phyloP scores from a whole-genome alignment of 2,329 filamentous ascomycete genomes.

The Botrytis pseudocinerea region DNA sequence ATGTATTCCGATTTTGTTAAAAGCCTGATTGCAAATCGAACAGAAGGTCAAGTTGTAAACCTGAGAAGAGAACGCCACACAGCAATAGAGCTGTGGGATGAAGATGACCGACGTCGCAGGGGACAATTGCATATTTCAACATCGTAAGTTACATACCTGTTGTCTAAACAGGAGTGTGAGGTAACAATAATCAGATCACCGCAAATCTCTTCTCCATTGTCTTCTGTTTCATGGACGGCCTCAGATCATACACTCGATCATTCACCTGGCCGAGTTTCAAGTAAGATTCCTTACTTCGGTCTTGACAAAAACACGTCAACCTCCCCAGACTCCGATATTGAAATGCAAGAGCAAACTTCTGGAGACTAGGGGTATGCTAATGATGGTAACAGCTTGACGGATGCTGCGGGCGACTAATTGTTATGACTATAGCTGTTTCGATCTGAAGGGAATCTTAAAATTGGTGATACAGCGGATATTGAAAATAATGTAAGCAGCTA shows the following conservation, averaged over 20 bases:
- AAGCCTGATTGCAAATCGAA: slow-evolving; percentile 26
- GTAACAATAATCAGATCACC: slow-evolving; percentile 2
- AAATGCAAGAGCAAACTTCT: not conserved
- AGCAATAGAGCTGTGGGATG: slow-evolving; percentile 32
- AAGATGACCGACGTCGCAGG: slow-evolving; percentile 22
- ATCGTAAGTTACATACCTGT: slow-evolving; percentile 11
- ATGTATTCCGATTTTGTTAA: slow-evolving; percentile 30
- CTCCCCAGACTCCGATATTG: not conserved
- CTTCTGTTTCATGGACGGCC: not conserved
- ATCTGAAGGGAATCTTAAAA: not conserved
- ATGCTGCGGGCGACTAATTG: not conserved
- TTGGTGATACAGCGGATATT: not conserved
- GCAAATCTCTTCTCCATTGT: not conserved
- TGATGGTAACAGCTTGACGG: not conserved
- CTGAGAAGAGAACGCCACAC: slow-evolving; percentile 26
- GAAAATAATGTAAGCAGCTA: not conserved
- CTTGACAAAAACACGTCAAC: not conserved
- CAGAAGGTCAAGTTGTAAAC: slow-evolving; percentile 31
- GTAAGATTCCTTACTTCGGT: not conserved
- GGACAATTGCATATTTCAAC: not conserved
- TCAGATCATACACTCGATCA: not conserved
- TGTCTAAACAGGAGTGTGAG: not conserved
- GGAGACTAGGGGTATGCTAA: not conserved
- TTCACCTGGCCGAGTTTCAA: not conserved
- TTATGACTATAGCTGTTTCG: not conserved